A percentile compares a stretch with the other conserved stretches of the same genome.
These are phyloP conservation scores for Maudiozyma serrabonitensis DNA, from an alignment of 805 yeast species.

Conservation along the genomic window DNA sequence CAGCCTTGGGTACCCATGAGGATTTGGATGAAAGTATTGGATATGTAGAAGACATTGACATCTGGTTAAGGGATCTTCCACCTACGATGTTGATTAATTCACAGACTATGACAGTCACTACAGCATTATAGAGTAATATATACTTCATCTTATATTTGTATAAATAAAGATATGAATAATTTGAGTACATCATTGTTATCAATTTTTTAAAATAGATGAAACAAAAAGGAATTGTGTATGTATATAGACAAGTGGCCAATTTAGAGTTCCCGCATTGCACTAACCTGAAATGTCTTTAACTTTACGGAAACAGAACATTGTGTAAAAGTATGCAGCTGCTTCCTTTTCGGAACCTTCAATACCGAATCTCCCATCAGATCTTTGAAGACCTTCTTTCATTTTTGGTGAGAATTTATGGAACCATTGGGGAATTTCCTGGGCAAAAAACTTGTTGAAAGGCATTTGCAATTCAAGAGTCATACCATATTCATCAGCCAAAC, in stretches of 20 bases:
- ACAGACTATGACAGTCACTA: constrained; percentile 92
- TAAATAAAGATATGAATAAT: background rate
- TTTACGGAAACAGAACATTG: constrained; percentile 75
- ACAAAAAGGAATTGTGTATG: no score
- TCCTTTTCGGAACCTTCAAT: constrained; percentile 86
- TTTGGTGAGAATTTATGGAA: constrained; percentile 48
- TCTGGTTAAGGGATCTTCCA: constrained; percentile 77
- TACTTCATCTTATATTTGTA: background rate
- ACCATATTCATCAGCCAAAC: constrained; percentile 76
- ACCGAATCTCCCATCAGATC: constrained; percentile 74
- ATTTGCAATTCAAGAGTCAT: constrained; percentile 60
- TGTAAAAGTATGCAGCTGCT: constrained; percentile 74
- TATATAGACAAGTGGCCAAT: no score
- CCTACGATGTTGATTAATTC: constrained; percentile 79
- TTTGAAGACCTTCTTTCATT: constrained; percentile 57
- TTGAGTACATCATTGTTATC: no score
- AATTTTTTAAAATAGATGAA: no score
- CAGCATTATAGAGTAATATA: constrained; percentile 50
- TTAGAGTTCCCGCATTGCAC: background rate
- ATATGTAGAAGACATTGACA: constrained; percentile 63
- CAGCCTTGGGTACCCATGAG: constrained; percentile 71
- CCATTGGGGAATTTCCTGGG: constrained; percentile 65
- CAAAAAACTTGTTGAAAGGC: constrained; percentile 75
- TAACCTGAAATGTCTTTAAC: constrained; percentile 24
- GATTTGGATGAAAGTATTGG: constrained; percentile 59